Base-by-base conservation (phyloP, 805 yeast genomes). In the Candida arabinofermentans region DNA sequence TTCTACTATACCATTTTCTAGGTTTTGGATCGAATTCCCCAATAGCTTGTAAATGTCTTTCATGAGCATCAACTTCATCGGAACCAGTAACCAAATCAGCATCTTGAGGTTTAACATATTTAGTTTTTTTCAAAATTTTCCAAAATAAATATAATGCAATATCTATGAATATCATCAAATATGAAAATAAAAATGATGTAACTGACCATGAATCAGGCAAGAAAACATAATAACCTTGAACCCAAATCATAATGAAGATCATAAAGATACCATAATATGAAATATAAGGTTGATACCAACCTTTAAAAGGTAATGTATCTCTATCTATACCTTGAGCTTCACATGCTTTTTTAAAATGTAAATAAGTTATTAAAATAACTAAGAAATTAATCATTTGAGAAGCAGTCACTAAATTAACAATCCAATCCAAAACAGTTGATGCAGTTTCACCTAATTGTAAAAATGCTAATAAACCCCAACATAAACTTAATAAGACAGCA, bases 151-250 rank as follows among this genome's bases (percentile, higher is more conserved):
- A 80, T n/a, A 77, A 61, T 1, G 51, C 70, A 26, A 77, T 53
- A 42, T 71, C 71, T 37, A 79, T 60, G 44, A 86, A 85, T 10
- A 86, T 71, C 81, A 84, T 81, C 44, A 87, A 67, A 55, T 87
- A 87, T 54, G 75, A 75, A 62, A 78, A 84, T 50, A 86, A 66
- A 63, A 87, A 87, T 8, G 70, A 65, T 43, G 79, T 70, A 16
- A 72, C 70, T 16, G 70, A 59, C 89, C 91, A 86, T 41, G 66
- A 57, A 5, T 84, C 86, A 12, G 81, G 80, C 34, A 81, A 59
- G 61, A 87, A 86, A 2, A 81, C 85, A 2, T 74, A 65, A 64
- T 84, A 87, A 5, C 95, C 95, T 46, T 77, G 77, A 21, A 79
- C 64, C 59, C 77, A 62, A 51, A 76, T 55, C 86, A 86, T 71